A percentile compares a stretch with the other conserved stretches of the same genome.
Evolutionary conservation across 208 protist genomes (phyloP).

Genomic region (Zelonia costaricensis): DNA sequence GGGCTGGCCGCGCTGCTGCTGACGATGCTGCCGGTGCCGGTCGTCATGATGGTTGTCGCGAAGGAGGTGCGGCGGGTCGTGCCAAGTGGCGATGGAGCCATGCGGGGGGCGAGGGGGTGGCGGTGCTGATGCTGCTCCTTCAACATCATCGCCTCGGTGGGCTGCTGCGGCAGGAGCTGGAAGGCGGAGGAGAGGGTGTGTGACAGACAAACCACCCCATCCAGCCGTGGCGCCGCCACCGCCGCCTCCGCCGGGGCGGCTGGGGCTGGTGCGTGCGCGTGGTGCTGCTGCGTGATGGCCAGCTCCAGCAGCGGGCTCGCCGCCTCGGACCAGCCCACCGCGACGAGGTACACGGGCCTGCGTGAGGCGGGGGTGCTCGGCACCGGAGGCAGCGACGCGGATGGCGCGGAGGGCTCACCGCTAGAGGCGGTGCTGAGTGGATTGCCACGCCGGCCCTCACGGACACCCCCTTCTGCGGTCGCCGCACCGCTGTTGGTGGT

Average conservation of each 20-base stretch:
- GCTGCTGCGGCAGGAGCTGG: conserved; percentile 22
- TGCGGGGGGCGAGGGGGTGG: too few species aligned
- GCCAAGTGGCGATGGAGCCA: not conserved
- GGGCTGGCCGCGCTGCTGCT: not conserved
- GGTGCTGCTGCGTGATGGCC: conserved; percentile 35
- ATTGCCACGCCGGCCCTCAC: too few species aligned
- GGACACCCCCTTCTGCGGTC: too few species aligned
- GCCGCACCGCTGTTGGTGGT: not conserved
- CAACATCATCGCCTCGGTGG: not conserved
- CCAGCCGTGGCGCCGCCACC: too few species aligned
- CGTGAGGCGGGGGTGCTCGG: not conserved
- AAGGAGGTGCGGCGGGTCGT: not conserved
- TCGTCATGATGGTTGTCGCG: not conserved
- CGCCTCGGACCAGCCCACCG: conserved; percentile 44
- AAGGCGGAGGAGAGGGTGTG: conserved; percentile 43
- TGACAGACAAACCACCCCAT: conserved; percentile 43
- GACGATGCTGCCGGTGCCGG: too few species aligned
- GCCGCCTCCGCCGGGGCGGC: too few species aligned
- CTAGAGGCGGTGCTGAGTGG: not conserved
- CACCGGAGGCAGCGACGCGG: not conserved
- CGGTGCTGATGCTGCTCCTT: too few species aligned
- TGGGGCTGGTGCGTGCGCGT: conserved; percentile 8
- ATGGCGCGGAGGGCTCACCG: not conserved
- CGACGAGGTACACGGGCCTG: conserved; percentile 25
- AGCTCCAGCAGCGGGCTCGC: conserved; percentile 42